Conservation (phyloP, 441 rosid species). For the Lepidium campestre region DNA sequence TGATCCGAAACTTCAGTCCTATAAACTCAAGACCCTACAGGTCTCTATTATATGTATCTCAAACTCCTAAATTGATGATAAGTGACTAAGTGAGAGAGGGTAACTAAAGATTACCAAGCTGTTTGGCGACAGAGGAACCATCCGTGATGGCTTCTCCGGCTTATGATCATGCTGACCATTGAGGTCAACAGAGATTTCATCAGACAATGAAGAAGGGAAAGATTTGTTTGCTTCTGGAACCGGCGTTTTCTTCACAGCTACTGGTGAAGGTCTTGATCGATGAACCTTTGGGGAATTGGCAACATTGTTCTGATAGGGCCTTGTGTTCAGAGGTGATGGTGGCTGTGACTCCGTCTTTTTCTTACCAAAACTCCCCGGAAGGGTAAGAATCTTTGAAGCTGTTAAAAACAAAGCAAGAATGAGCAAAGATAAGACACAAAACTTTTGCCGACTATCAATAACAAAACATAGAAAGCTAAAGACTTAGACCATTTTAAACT, state of each 20-base stretch:
- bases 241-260: conserved; percentile 27
- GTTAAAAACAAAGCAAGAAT: conserved; percentile 16
- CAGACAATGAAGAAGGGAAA: conserved; percentile 22
- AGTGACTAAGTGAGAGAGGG: neutral
- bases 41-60: neutral
- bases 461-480: neutral
- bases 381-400: conserved; percentile 42
- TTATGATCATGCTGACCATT: conserved; percentile 28
- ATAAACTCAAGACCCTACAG: neutral
- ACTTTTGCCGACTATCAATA: neutral
- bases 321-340: conserved; percentile 23
- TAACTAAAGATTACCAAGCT: conserved; percentile 20
- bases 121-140: conserved; percentile 31
- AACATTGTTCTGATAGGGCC: conserved; percentile 20
- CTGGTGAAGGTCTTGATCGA: conserved; percentile 35
- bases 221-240: conserved; percentile 32
- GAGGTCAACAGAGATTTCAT: conserved; percentile 24
- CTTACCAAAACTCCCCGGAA: conserved; percentile 52
- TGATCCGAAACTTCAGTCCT: neutral
- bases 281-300: conserved; percentile 15
- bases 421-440: neutral
- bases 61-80: neutral
- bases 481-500: neutral
- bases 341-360: conserved; percentile 53
- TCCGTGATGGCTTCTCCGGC: conserved; percentile 17